Conservation (phyloP, 1,284 basidiomycete species). For the Leccinum fallax region DNA sequence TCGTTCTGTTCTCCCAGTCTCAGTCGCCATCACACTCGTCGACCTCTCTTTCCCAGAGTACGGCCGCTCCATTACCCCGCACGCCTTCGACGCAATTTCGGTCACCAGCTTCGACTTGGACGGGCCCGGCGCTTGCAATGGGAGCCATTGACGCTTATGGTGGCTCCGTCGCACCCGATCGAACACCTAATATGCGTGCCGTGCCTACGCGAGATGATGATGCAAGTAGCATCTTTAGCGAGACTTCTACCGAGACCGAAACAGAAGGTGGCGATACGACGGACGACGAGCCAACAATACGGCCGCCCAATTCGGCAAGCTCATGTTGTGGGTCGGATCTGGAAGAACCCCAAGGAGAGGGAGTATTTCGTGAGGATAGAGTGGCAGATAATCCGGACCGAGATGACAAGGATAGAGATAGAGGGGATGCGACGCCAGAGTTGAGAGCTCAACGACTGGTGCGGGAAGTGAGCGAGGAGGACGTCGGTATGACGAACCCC, state of each 20-base stretch:
- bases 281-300: slow-evolving; percentile 77
- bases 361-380: slow-evolving; percentile 26
- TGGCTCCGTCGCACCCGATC: slow-evolving; percentile 35
- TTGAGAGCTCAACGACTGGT: slow-evolving; percentile 31
- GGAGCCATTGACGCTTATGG: slow-evolving; percentile 56
- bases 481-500: slow-evolving; percentile 36
- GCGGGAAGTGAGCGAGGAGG: slow-evolving; percentile 29
- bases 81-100: slow-evolving; percentile 28
- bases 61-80: slow-evolving; percentile 23
- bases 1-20: slow-evolving; percentile 66
- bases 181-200: slow-evolving; percentile 35
- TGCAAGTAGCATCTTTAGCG: slow-evolving; percentile 35
- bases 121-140: slow-evolving; percentile 52
- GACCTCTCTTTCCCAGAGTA: slow-evolving; percentile 24
- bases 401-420: slow-evolving; percentile 33
- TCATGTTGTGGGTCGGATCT: slow-evolving; percentile 31
- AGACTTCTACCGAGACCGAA: slow-evolving; percentile 42
- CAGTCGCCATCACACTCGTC: slow-evolving; percentile 29
- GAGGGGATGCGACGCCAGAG: slow-evolving; percentile 35
- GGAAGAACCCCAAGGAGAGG: slow-evolving; percentile 29
- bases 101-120: slow-evolving; percentile 13
- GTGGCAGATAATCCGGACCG: slow-evolving; percentile 14
- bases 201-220: slow-evolving; percentile 35
- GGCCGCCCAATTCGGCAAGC: slow-evolving; percentile 44
- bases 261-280: slow-evolving; percentile 56